Base-by-base conservation (phyloP, 2,329 filamentous ascomycete species). In the Onygena corvina region DNA sequence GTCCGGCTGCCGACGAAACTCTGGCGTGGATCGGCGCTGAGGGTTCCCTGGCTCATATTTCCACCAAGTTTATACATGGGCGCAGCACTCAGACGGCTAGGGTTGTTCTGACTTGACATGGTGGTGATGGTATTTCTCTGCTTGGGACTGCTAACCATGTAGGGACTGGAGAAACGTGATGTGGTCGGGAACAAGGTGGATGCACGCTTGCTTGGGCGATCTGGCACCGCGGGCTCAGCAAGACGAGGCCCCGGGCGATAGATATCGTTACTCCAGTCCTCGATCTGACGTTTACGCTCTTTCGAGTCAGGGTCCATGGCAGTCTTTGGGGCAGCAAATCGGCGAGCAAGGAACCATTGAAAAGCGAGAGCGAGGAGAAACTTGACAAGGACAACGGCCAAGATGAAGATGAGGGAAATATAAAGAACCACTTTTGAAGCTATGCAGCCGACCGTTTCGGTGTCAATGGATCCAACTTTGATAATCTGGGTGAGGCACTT, bases 191-290 rank as follows among this genome's bases (percentile, higher is more conserved):
- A 71, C 69, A 98, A 93, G 27, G 74, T 75, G 65, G 86, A 94
- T 54, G 75, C 77, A 56, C 90, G 83, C 71, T 90, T 94, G 76
- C 76, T 87, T 49, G 72, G 75, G 47, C 84, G 77, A 55, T 90
- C 87, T 33, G 76, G 79, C 60, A 79, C 83, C 51, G 79, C 77
- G 35, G 83, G 71, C 59, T 94, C 92, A 2, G 83, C 77, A 55
- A 95, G 74, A 56, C 88, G 84, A 49, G 84, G 81, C 20, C 88
- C 87, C 2, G 90, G 85, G 36, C 88, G 84, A 67, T 98, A 96
- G 59, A 98, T 98, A 61, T 98, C 92, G 56, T 96, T 86, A 11
- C 83, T 84, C 92, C 92, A 98, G 60, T 95, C 90, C 66, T 98
- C 92, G 56, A 98, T 98, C 69, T 96, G 88, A 58, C 84, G 81